These are phyloP conservation scores for Jamesozyma spencerorum DNA, from an alignment of 805 yeast species.

Conservation along the genomic window DNA sequence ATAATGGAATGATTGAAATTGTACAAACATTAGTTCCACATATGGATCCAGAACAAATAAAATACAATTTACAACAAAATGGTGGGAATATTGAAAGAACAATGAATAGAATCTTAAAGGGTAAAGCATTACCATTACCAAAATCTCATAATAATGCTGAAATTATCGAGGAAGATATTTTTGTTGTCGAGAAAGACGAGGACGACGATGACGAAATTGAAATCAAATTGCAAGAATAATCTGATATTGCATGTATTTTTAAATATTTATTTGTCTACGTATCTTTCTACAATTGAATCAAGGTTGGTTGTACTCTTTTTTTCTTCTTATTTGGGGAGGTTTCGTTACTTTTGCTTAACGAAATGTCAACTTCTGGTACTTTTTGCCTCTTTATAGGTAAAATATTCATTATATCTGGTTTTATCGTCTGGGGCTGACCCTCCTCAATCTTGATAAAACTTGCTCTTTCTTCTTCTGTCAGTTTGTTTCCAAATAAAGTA, in stretches of 20 bases:
- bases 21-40: slow-evolving; percentile 78
- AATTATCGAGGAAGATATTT: background rate
- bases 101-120: slow-evolving; percentile 54
- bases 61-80: slow-evolving; percentile 60
- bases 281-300: slow-evolving; percentile 3
- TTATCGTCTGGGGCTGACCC: background rate
- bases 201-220: background rate
- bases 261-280: background rate
- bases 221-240: too few relatives aligned
- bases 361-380: too few relatives aligned
- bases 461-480: slow-evolving; percentile 9
- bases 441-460: background rate
- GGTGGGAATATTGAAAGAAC: slow-evolving; percentile 71
- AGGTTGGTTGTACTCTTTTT: slow-evolving; percentile 19
- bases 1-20: slow-evolving; percentile 70
- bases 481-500: slow-evolving; percentile 47
- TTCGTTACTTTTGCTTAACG: too few relatives aligned
- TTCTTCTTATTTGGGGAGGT: slow-evolving; percentile 8
- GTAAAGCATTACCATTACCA: slow-evolving; percentile 52
- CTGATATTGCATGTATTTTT: background rate
- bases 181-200: background rate
- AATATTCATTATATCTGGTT: slow-evolving; percentile 12
- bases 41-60: slow-evolving; percentile 58
- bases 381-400: slow-evolving; percentile 19
- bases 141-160: slow-evolving; percentile 22